These are phyloP conservation scores for Smittium culicis DNA, from an alignment of 371 early-diverging fungal genomes.

Conservation along the genomic window DNA sequence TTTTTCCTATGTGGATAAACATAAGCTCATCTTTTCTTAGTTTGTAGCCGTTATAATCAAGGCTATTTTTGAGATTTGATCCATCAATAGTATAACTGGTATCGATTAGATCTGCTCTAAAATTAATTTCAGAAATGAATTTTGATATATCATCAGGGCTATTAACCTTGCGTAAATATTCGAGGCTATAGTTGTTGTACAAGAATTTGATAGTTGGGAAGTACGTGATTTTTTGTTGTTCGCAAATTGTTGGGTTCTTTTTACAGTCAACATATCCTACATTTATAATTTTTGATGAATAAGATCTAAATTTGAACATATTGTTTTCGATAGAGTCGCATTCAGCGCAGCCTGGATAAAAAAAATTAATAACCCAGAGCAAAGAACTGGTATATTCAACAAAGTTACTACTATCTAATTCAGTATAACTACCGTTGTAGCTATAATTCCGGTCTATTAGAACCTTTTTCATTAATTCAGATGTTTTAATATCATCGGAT, in stretches of 20 bases:
- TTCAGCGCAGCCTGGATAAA: background rate
- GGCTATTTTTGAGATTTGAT: background rate
- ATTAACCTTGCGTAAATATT: background rate
- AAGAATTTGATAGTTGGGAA: background rate
- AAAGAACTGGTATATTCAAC: background rate
- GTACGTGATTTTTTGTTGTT: background rate
- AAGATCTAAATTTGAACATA: background rate
- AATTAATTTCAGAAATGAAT: background rate
- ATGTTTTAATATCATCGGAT: too few relatives aligned
- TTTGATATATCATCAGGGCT: background rate
- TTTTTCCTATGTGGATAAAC: background rate
- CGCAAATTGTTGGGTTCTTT: background rate
- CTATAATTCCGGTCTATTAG: too few relatives aligned
- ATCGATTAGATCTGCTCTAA: background rate
- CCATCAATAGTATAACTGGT: background rate
- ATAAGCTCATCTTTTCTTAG: background rate
- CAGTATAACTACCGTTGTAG: background rate
- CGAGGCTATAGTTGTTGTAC: background rate
- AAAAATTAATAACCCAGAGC: background rate
- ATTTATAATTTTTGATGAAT: background rate
- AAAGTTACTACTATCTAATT: background rate
- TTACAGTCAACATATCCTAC: background rate
- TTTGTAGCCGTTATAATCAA: background rate
- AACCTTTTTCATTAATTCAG: too few relatives aligned
- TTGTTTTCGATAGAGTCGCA: background rate